Conservation (phyloP, 2,329 filamentous ascomycete genomes). For the Penicillium sp. region DNA sequence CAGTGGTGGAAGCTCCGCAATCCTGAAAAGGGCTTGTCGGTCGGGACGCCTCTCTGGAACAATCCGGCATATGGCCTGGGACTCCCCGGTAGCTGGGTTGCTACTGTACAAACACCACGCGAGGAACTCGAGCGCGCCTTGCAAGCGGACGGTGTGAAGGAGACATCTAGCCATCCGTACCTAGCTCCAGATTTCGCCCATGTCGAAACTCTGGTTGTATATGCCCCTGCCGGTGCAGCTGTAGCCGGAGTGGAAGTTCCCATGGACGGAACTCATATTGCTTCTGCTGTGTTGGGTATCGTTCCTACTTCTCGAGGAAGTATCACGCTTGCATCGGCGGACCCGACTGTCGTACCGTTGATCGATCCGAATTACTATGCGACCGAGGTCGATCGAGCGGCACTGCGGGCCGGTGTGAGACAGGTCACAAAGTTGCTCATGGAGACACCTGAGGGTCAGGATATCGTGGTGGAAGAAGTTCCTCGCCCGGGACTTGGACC, state of each 20-base stretch:
- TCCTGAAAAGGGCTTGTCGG: constrained; percentile 36
- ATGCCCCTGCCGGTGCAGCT: constrained; percentile 22
- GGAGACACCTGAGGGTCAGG: background rate
- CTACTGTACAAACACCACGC: background rate
- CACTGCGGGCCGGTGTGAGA: background rate
- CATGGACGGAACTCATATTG: constrained; percentile 25
- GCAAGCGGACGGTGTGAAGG: constrained; percentile 1
- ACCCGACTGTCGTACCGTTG: constrained; percentile 17
- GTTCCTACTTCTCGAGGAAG: constrained; percentile 23
- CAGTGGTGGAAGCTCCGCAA: constrained; percentile 32
- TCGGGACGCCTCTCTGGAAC: constrained; percentile 32
- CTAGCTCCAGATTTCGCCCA: constrained; percentile 6
- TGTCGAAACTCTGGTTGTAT: constrained; percentile 24
- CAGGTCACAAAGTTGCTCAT: background rate
- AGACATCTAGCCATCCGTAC: background rate
- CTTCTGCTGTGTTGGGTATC: constrained; percentile 19
- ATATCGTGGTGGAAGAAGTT: background rate
- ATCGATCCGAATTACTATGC: constrained; percentile 35
- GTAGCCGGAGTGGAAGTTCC: constrained; percentile 11
- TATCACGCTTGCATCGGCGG: constrained; percentile 16
- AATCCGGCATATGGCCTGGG: constrained; percentile 40
- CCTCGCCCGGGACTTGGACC: background rate
- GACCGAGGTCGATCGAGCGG: constrained; percentile 24
- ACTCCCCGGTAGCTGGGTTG: constrained; percentile 37
- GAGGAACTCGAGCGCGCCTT: background rate